These are phyloP conservation scores for Ophiocytium majus DNA, from an alignment of 352 stramenopile genomes.

Conservation along the genomic window DNA sequence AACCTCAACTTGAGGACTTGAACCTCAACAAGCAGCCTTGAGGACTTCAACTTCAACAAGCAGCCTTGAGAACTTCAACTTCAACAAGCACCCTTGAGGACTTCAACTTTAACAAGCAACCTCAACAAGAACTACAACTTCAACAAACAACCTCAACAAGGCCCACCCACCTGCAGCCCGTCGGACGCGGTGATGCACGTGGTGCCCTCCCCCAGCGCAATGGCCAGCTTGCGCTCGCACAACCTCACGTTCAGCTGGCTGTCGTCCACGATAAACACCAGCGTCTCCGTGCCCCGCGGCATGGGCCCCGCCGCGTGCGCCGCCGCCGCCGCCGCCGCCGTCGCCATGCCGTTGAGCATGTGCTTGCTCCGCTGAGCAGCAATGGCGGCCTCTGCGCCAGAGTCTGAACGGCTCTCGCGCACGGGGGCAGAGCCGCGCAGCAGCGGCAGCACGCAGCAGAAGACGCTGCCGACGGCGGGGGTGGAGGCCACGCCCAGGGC, in stretches of 20 bases:
- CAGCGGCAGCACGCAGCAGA: slow-evolving; percentile 12
- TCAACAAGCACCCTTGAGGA: too few relatives aligned
- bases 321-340: not conserved
- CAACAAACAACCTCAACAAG: too few relatives aligned
- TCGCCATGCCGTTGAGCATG: not conserved
- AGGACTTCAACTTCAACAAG: too few relatives aligned
- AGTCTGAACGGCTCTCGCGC: too few relatives aligned
- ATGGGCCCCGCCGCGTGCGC: not conserved
- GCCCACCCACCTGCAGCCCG: not conserved
- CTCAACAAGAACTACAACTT: too few relatives aligned
- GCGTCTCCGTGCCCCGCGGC: not conserved
- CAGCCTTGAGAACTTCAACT: too few relatives aligned
- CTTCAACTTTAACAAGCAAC: too few relatives aligned
- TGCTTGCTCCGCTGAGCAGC: too few relatives aligned
- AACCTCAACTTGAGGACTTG: too few relatives aligned
- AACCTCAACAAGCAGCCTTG: too few relatives aligned
- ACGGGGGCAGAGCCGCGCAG: too few relatives aligned
- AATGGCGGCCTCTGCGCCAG: too few relatives aligned
- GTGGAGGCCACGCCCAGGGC: slow-evolving; percentile 18
- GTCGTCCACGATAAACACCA: slow-evolving; percentile 27
- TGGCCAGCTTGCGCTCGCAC: not conserved
- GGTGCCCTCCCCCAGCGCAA: not conserved
- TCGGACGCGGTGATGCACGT: not conserved
- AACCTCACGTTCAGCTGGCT: slow-evolving; percentile 21
- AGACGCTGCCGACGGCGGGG: not conserved